These are phyloP conservation scores for Mucor velutinosus DNA, from an alignment of 371 early-diverging fungal species.

Conservation along the genomic window DNA sequence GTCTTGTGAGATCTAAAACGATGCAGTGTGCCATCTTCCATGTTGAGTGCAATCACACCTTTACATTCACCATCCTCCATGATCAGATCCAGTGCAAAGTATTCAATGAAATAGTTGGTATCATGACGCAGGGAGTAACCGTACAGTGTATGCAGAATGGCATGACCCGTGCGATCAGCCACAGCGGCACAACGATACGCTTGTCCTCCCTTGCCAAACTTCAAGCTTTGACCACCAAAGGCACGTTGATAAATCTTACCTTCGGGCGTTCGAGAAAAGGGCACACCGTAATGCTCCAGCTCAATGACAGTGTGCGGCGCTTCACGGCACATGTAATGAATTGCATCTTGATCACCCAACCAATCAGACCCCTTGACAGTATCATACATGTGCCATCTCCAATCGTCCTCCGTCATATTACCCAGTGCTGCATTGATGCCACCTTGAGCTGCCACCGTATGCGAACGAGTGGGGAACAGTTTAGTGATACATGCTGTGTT, in stretches of 20 bases:
- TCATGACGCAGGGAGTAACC: slow-evolving; percentile 95
- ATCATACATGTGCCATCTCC: slow-evolving; percentile 99
- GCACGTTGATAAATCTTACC: slow-evolving; percentile 98
- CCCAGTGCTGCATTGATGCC: slow-evolving; percentile 99
- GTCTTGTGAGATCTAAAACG: slow-evolving; percentile 97
- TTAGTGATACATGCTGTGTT: slow-evolving; percentile 98
- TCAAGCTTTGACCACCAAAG: slow-evolving; percentile 95
- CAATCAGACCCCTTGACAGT: slow-evolving; percentile 98
- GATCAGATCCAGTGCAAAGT: slow-evolving; percentile 97
- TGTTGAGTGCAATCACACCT: slow-evolving; percentile 93
- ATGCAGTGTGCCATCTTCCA: slow-evolving; percentile 97
- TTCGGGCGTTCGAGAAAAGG: slow-evolving; percentile 96
- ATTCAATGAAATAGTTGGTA: slow-evolving; percentile 97
- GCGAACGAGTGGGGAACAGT: slow-evolving; percentile 98
- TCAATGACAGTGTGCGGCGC: slow-evolving; percentile 95
- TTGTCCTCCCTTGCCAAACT: slow-evolving; percentile 95
- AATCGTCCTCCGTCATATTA: slow-evolving; percentile 98
- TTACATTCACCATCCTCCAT: slow-evolving; percentile 98
- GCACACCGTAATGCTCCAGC: slow-evolving; percentile 97
- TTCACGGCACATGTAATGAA: slow-evolving; percentile 98
- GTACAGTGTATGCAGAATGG: slow-evolving; percentile 95
- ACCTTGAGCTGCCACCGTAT: slow-evolving; percentile 99
- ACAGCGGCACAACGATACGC: slow-evolving; percentile 98
- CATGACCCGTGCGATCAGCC: slow-evolving; percentile 98
- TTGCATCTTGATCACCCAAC: slow-evolving; percentile 98